These are phyloP conservation scores for Metschnikowia amazonensis DNA, from an alignment of 805 yeast species.

Conservation along the genomic window DNA sequence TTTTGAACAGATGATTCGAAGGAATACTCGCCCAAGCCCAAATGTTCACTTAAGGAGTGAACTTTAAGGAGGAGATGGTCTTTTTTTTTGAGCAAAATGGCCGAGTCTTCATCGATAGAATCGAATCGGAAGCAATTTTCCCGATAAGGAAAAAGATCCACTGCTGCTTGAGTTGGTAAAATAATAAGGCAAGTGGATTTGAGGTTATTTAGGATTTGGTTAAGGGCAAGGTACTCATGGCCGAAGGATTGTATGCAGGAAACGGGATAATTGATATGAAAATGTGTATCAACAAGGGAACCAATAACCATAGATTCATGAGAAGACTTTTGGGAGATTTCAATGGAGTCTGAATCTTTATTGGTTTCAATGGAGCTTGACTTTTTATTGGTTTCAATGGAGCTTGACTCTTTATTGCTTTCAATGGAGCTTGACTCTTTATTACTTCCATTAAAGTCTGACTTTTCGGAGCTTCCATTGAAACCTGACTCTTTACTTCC, in stretches of 20 bases:
- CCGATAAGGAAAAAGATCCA: constrained; percentile 7
- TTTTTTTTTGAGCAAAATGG: constrained; percentile 6
- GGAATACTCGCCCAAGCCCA: constrained; percentile 16
- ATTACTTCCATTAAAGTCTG: too few species aligned
- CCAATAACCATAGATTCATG: too few species aligned
- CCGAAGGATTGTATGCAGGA: constrained; percentile 1
- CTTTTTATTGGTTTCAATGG: too few species aligned
- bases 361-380: too few species aligned
- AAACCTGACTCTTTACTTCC: too few species aligned
- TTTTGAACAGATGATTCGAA: constrained; percentile 17
- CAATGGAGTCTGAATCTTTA: too few species aligned
- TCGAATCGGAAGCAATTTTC: constrained; percentile 6
- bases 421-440: too few species aligned
- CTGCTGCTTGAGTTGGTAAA: constrained; percentile 12
- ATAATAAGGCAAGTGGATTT: constrained; percentile 9
- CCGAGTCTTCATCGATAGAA: neutral
- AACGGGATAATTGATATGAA: neutral
- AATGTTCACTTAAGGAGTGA: constrained; percentile 14
- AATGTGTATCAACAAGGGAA: too few species aligned
- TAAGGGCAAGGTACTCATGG: neutral
- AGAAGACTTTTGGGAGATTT: too few species aligned
- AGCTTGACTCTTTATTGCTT: too few species aligned
- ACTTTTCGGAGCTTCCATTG: too few species aligned
- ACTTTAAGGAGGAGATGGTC: constrained; percentile 10
- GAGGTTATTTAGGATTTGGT: neutral